Evolutionary conservation across 305 asterid species (phyloP).

Genomic region (Ilex paraguariensis): DNA sequence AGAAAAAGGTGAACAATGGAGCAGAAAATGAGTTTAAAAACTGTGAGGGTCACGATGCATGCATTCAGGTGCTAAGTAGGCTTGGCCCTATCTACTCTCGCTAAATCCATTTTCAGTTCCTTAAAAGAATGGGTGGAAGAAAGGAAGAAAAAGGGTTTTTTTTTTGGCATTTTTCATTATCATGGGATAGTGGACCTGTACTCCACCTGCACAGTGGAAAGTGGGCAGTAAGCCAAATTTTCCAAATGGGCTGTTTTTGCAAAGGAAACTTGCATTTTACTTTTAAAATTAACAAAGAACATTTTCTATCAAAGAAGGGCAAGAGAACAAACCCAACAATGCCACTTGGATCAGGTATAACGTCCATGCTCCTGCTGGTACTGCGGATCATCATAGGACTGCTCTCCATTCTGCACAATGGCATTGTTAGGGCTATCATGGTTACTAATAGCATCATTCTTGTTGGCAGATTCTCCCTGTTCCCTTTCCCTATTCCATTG

Average conservation of each 20-base stretch:
- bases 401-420: neutral
- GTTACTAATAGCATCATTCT: constrained; percentile 14
- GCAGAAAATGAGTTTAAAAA: no score
- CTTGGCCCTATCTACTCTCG: no score
- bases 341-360: constrained; percentile 13
- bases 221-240: constrained; percentile 68
- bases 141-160: no score
- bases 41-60: no score
- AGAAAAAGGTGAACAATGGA: no score
- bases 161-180: no score
- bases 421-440: neutral
- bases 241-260: constrained; percentile 31
- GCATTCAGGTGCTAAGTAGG: no score
- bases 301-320: no score
- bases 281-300: no score
- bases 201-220: constrained; percentile 95
- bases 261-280: constrained; percentile 6
- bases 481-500: constrained; percentile 89
- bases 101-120: no score
- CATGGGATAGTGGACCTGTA: constrained; percentile 50
- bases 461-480: constrained; percentile 34
- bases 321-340: no score
- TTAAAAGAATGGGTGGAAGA: no score
- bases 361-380: constrained; percentile 34
- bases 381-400: constrained; percentile 23